These are phyloP conservation scores for Boletus calvinii DNA, from an alignment of 1,284 basidiomycete genomes.

Conservation along the genomic window DNA sequence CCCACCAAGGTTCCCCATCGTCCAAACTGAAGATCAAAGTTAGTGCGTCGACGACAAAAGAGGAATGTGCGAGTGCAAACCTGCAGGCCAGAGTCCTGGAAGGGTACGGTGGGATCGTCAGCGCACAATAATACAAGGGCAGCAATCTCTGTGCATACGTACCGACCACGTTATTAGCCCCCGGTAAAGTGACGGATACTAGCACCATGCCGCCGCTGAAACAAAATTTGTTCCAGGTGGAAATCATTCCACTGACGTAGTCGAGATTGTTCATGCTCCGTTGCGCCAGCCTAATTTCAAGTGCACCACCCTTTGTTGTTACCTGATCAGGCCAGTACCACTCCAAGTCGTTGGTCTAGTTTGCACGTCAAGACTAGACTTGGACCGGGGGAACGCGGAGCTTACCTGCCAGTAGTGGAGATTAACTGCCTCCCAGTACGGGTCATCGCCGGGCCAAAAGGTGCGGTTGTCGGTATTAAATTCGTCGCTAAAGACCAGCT, in stretches of 20 bases:
- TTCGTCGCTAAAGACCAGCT: constrained; percentile 87
- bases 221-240: constrained; percentile 91
- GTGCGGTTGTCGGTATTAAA: constrained; percentile 80
- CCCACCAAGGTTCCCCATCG: constrained; percentile 63
- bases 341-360: constrained; percentile 53
- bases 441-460: constrained; percentile 69
- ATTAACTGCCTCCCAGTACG: constrained; percentile 62
- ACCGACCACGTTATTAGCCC: constrained; percentile 53
- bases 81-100: constrained; percentile 35
- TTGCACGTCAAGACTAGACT: not conserved
- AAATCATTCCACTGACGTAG: constrained; percentile 71
- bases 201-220: constrained; percentile 85
- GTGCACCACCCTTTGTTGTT: constrained; percentile 74
- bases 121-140: constrained; percentile 37
- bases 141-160: constrained; percentile 43
- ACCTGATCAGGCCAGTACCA: constrained; percentile 81
- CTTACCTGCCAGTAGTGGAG: constrained; percentile 40
- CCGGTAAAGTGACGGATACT: constrained; percentile 79
- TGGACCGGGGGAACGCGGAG: not conserved
- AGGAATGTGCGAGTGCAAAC: constrained; percentile 19
- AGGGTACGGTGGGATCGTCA: not conserved
- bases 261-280: constrained; percentile 71
- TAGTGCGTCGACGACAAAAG: constrained; percentile 8
- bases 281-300: constrained; percentile 75
- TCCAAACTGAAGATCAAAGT: constrained; percentile 43